Conservation (phyloP, 116 monocot species). For the Iris pallida region DNA sequence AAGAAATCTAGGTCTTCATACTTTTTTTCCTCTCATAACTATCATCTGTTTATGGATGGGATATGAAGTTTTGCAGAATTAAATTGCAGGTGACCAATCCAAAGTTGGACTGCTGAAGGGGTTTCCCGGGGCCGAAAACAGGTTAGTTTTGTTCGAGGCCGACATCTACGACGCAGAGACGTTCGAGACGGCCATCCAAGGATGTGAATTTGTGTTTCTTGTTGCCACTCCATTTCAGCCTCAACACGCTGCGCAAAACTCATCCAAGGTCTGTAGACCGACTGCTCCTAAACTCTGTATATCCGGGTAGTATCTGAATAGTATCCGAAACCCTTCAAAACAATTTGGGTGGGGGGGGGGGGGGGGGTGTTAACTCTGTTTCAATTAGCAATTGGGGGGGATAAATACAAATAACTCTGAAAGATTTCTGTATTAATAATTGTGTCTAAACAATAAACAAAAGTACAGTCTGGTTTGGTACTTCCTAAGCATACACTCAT, state of each 20-base stretch:
- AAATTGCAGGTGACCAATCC: constrained; percentile 23
- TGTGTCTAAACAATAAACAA: not conserved
- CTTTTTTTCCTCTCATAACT: not conserved
- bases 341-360: too few species aligned
- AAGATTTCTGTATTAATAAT: too few species aligned
- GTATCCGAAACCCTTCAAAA: too few species aligned
- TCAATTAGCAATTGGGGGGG: too few species aligned
- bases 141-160: constrained; percentile 39
- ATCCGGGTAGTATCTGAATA: not conserved
- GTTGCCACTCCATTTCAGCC: constrained; percentile 27
- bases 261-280: too few species aligned
- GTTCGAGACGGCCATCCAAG: constrained; percentile 30
- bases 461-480: not conserved
- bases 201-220: constrained; percentile 49
- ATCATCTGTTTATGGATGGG: not conserved
- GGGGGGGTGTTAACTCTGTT: too few species aligned
- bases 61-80: not conserved
- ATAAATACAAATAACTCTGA: too few species aligned
- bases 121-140: constrained; percentile 27
- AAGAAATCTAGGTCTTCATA: constrained; percentile 25
- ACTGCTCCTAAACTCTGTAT: not conserved
- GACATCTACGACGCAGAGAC: constrained; percentile 27
- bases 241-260: not conserved
- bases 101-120: constrained; percentile 34
- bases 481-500: too few species aligned